Evolutionary conservation across 169 alveolate species (phyloP).

Genomic region (Cryptosporidium baileyi): DNA sequence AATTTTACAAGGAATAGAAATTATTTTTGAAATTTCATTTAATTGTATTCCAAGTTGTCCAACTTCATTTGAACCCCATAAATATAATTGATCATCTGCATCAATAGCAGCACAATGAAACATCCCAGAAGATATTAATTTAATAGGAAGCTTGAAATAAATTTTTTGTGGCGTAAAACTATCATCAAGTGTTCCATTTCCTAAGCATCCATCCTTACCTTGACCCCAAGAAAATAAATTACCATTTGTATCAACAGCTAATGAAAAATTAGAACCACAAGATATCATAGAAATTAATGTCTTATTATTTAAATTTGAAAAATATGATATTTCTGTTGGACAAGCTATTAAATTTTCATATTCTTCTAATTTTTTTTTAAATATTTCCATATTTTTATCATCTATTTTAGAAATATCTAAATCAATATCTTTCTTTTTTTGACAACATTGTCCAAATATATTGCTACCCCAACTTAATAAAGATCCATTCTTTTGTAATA

Average conservation of each 20-base stretch:
- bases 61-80: constrained; percentile 66
- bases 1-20: constrained; percentile 7
- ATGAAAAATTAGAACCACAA: constrained; percentile 45
- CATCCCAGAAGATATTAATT: constrained; percentile 50
- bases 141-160: not conserved
- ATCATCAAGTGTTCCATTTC: constrained; percentile 18
- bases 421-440: not conserved
- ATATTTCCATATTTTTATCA: not conserved
- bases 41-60: constrained; percentile 55
- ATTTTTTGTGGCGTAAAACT: constrained; percentile 19
- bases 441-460: constrained; percentile 37
- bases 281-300: not conserved
- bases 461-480: constrained; percentile 54
- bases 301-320: not conserved
- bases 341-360: not conserved
- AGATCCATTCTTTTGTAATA: constrained; percentile 30
- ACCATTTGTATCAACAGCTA: constrained; percentile 38
- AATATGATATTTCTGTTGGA: not conserved
- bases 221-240: constrained; percentile 53
- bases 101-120: constrained; percentile 61
- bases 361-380: constrained; percentile 12
- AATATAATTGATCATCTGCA: not conserved
- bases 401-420: not conserved
- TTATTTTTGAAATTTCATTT: not conserved
- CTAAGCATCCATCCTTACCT: constrained; percentile 60